Evolutionary conservation across 2,329 filamentous ascomycete species (phyloP).

Genomic region (Mycosphaerelloides madeirae): DNA sequence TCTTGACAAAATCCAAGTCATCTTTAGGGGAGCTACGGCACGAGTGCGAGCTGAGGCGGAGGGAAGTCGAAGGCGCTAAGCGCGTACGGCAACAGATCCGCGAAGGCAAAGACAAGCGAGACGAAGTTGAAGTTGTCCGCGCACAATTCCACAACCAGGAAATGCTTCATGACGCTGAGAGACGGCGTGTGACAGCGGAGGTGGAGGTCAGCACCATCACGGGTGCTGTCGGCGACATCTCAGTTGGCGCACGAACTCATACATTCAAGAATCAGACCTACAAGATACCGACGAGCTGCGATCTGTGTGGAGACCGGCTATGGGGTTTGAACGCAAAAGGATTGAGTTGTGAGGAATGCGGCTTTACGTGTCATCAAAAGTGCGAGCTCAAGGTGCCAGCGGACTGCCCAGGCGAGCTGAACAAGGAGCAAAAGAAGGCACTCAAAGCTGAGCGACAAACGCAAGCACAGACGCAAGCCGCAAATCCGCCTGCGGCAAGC

Average conservation of each 20-base stretch:
- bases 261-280: constrained; percentile 99
- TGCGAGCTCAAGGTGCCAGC: constrained; percentile 98
- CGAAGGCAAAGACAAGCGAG: constrained; percentile 80
- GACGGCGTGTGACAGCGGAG: constrained; percentile 79
- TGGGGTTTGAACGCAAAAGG: constrained; percentile 97
- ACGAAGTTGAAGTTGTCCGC: constrained; percentile 79
- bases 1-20: constrained; percentile 83
- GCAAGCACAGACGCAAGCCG: constrained; percentile 56
- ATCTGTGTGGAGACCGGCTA: constrained; percentile 91
- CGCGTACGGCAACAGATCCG: constrained; percentile 68
- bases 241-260: constrained; percentile 86
- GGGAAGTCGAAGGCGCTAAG: constrained; percentile 77
- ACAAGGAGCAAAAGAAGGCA: constrained; percentile 93
- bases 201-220: constrained; percentile 92
- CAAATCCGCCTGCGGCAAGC: constrained; percentile 18
- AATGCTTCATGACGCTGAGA: constrained; percentile 75
- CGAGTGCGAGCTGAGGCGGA: constrained; percentile 78
- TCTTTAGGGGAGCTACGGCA: constrained; percentile 74
- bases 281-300: constrained; percentile 98
- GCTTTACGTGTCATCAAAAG: constrained; percentile 97
- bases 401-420: constrained; percentile 88
- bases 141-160: constrained; percentile 83
- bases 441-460: constrained; percentile 82
- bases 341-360: constrained; percentile 91
- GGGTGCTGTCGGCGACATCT: constrained; percentile 85